These are phyloP conservation scores for Acanthamoeba healyi DNA, from an alignment of 208 protist genomes.

Conservation along the genomic window DNA sequence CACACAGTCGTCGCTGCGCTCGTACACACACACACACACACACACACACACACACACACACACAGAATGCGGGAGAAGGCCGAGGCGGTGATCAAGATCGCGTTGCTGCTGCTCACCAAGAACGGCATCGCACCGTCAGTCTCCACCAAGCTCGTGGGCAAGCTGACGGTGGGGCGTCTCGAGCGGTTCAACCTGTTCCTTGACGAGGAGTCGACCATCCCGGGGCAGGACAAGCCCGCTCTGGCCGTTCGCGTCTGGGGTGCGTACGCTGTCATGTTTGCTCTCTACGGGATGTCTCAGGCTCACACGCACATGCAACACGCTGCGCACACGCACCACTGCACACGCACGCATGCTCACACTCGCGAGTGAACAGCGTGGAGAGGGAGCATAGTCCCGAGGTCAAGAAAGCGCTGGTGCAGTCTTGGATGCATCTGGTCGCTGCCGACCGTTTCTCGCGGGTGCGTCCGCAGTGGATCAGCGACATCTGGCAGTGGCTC, in stretches of 20 bases:
- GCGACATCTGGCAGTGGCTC: background rate
- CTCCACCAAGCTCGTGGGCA: background rate
- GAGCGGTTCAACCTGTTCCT: constrained; percentile 33
- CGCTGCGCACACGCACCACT: background rate
- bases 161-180: background rate
- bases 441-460: constrained; percentile 27
- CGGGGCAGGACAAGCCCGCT: background rate
- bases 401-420: constrained; percentile 10
- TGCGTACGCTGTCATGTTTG: background rate
- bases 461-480: background rate
- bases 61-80: constrained; percentile 36
- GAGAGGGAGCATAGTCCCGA: constrained; percentile 24
- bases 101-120: background rate
- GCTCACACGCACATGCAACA: background rate
- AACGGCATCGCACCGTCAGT: background rate
- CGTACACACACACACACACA: no score
- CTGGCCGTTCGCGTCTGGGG: constrained; percentile 12
- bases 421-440: constrained; percentile 36
- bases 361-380: background rate
- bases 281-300: background rate
- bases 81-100: background rate
- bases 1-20: no score
- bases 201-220: constrained; percentile 5
- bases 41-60: no score
- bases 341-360: background rate